Base-by-base conservation (phyloP, 1,139 yeast species). In the Pichia sp. region DNA sequence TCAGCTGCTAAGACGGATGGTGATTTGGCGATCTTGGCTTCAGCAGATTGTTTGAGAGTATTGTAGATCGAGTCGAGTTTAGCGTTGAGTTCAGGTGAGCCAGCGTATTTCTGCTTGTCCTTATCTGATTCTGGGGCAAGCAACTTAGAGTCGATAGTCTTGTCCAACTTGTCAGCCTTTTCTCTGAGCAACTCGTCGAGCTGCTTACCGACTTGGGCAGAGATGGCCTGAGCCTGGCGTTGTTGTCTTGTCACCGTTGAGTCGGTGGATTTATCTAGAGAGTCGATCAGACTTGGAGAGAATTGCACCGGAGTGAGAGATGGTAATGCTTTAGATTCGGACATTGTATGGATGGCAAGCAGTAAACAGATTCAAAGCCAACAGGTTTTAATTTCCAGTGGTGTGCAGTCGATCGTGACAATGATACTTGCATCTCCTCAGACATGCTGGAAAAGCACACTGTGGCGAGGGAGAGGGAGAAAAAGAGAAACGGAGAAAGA, bases 231-330 rank as follows among this genome's bases (percentile, higher is more conserved):
- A 56, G 87, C 93, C 18, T 89, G 79, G 65, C 83, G 79, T 66
- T 89, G 96, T 48, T 85, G 77, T 64, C 96, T 82, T 19, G 95
- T 80, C 67, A 81, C 87, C 66, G 90, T 91, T 8, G 95, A 81
- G 75, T 88, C 96, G 45, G 80, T 75, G 48, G 79, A 74, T 16
- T 49, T 44, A 61, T 87, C 95, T 59, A 90, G 78, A 64, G 85
- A 87, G 23, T 83, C 76, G 58, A 88, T 74, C 56, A 85, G 79
- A 28, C 82, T 77, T 18, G 85, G 83, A 55, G 85, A 83, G 68
- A 83, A 85, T 64, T 86, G 89, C 48, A 87, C 82, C 44, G 93
- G 91, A 5, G 91, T 79, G 5, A 48, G 46, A 3, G 53, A 78
- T 69, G 50, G 96, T 90, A 6, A 82, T 74, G 48, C 82, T 83